Evolutionary conservation across 1,139 yeast species (phyloP), one percentile per base, ranked within the genome.

Genomic region (Pichia sorboxylosa): DNA sequence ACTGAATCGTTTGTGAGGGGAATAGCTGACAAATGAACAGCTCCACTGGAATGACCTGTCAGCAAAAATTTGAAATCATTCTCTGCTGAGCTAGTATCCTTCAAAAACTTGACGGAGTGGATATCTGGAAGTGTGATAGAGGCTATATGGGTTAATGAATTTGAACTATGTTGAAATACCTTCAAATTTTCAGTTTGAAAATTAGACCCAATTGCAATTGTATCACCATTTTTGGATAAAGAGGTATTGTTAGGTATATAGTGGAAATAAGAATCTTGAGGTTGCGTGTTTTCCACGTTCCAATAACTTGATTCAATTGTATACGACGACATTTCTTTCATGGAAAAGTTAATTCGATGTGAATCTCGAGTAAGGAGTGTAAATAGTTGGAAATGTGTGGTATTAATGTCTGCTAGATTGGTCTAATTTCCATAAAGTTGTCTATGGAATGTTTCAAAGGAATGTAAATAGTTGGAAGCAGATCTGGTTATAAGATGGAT

Each of bases 41-140:
- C 61, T 1, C 94, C 93, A 34, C 70, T 66, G 37, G 62, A 66
- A 49, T 81, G 85, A 6, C 93, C 93, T 0, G 87, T 67, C 13
- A 78, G 62, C 30, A 82, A 50, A 35, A 58, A 56, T 22, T 50
- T 49, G 19, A 56, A 46, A 27, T 56, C 51, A 13, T 44, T 15
- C 3, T 34, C 22, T 9, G 31, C 20, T 8, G 27, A 16, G 13
- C 29, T 15, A 9, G 33, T 24, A 2, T 43, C 40, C 3, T 26
- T 17, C 6, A 41, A 22, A 17, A 41, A 38, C 18, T 35, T 19
- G 5, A 80, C 56, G 1, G 76, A 61, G 43, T 73, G 69, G 26
- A 81, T 76, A 38, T 73, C 70, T 1, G 90, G 84, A 28, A 82
- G 60, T 0, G 82, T 54, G 29, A 82, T 74, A 2, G 92, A 80